Evolutionary conservation across 2,329 filamentous ascomycete genomes (phyloP).

Genomic region (Lasiodiplodia citricola): DNA sequence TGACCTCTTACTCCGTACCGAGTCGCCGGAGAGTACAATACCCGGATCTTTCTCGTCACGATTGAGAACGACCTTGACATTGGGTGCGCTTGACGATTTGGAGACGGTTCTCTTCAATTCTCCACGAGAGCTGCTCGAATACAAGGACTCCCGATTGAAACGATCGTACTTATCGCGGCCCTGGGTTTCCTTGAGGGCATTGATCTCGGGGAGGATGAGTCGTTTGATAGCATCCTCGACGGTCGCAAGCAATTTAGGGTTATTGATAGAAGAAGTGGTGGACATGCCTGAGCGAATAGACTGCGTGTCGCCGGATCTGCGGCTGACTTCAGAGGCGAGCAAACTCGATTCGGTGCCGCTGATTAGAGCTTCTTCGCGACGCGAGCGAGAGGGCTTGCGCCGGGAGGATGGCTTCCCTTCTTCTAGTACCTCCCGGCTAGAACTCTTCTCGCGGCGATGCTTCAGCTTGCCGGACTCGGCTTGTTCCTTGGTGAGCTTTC

Average conservation of each 20-base stretch:
- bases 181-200: slow-evolving; percentile 85
- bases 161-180: slow-evolving; percentile 72
- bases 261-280: slow-evolving; percentile 77
- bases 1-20: slow-evolving; percentile 57
- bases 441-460: slow-evolving; percentile 30
- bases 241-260: slow-evolving; percentile 86
- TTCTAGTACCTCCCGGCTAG: slow-evolving; percentile 40
- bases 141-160: slow-evolving; percentile 66
- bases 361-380: slow-evolving; percentile 21
- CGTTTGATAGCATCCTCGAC: slow-evolving; percentile 92
- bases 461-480: slow-evolving; percentile 30
- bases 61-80: slow-evolving; percentile 66
- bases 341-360: slow-evolving; percentile 67
- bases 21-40: slow-evolving; percentile 61
- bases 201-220: slow-evolving; percentile 88
- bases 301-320: slow-evolving; percentile 61
- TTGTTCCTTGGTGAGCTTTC: slow-evolving; percentile 60
- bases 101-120: slow-evolving; percentile 59
- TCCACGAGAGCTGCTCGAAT: slow-evolving; percentile 55
- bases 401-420: slow-evolving; percentile 35
- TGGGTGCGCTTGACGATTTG: slow-evolving; percentile 66
- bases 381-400: slow-evolving; percentile 30
- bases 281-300: slow-evolving; percentile 63
- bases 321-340: slow-evolving; percentile 61
- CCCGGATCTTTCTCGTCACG: slow-evolving; percentile 64